These are phyloP conservation scores for Suillus spraguei DNA, from an alignment of 768 basidiomycete genomes.

Conservation along the genomic window DNA sequence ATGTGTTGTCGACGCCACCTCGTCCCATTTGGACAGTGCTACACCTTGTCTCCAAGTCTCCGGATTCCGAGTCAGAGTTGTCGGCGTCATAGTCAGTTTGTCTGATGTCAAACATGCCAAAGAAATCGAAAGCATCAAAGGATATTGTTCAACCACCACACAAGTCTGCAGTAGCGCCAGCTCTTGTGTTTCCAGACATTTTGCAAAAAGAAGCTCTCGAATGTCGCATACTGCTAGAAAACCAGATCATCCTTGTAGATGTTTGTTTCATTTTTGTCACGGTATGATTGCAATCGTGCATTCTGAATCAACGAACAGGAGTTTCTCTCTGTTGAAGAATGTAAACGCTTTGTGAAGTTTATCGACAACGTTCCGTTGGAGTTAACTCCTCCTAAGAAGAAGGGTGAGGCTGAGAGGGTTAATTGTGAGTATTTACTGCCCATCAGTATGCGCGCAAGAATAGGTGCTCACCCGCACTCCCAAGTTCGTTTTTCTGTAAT, in stretches of 20 bases:
- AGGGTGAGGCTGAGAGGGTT: slow-evolving; percentile 70
- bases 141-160: background rate
- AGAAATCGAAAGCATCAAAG: slow-evolving; percentile 8
- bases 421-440: slow-evolving; percentile 51
- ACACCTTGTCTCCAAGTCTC: background rate
- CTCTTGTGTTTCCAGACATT: slow-evolving; percentile 46
- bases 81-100: too few species aligned
- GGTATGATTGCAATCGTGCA: too few species aligned
- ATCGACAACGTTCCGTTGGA: slow-evolving; percentile 62
- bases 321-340: slow-evolving; percentile 60
- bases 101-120: too few species aligned
- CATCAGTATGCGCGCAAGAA: background rate
- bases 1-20: slow-evolving; percentile 16
- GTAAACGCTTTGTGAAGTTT: slow-evolving; percentile 59
- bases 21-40: background rate
- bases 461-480: slow-evolving; percentile 2
- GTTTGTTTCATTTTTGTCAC: slow-evolving; percentile 36
- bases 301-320: slow-evolving; percentile 39
- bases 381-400: slow-evolving; percentile 70
- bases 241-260: slow-evolving; percentile 65
- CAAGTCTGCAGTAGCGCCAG: slow-evolving; percentile 5
- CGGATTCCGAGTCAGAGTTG: too few species aligned
- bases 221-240: slow-evolving; percentile 53
- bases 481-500: slow-evolving; percentile 64
- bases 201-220: slow-evolving; percentile 46